Conservation (phyloP, 805 yeast species). For the Sugiyamaella mastotermitis region DNA sequence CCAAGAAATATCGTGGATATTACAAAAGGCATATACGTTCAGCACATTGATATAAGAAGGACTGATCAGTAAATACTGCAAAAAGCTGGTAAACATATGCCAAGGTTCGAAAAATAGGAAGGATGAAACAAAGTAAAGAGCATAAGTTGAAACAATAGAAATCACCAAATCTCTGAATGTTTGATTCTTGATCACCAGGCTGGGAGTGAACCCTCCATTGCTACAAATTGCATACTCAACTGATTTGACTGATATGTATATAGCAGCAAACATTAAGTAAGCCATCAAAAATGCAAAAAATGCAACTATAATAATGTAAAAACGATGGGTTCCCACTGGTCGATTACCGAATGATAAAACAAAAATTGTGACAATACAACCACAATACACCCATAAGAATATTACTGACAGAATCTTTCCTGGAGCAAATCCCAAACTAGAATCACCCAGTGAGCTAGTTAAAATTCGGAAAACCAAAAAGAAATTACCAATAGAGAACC, state of each 20-base stretch:
- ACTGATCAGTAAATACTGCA: conserved; percentile 75
- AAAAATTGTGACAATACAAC: conserved; percentile 76
- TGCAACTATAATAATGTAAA: conserved; percentile 66
- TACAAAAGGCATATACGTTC: conserved; percentile 93
- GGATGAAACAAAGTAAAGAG: conserved; percentile 72
- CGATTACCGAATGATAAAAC: conserved; percentile 90
- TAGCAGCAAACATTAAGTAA: conserved; percentile 82
- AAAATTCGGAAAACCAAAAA: conserved; percentile 85
- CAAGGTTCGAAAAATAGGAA: conserved; percentile 81
- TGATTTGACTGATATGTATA: conserved; percentile 71
- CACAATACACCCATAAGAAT: conserved; percentile 79
- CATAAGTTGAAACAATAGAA: conserved; percentile 81
- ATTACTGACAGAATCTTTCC: conserved; percentile 75
- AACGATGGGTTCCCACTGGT: conserved; percentile 80
- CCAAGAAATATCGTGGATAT: conserved; percentile 95
- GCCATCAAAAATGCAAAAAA: conserved; percentile 86
- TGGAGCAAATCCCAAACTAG: conserved; percentile 55
- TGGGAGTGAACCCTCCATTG: conserved; percentile 34
- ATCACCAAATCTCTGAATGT: conserved; percentile 82
- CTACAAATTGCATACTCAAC: conserved; percentile 49
- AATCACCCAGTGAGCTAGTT: conserved; percentile 67
- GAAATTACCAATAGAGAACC: conserved; percentile 90
- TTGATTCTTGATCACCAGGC: conserved; percentile 51
- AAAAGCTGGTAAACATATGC: conserved; percentile 84
- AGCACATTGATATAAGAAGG: conserved; percentile 89